Evolutionary conservation across 2,329 filamentous ascomycete genomes (phyloP).

Genomic region (Neonectria punicea): DNA sequence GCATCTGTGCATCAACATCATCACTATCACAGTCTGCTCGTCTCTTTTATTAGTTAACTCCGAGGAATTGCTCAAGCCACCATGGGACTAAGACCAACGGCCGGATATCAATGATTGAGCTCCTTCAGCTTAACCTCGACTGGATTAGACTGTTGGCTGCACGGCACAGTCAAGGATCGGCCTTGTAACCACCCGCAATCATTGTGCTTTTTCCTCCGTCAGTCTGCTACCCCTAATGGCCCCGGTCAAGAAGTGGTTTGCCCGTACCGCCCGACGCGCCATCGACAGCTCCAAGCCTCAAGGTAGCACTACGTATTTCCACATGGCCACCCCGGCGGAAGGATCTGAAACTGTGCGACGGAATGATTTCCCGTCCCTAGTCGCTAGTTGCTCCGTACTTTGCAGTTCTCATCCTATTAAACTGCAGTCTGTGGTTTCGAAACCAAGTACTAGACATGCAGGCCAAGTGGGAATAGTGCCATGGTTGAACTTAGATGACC

Average conservation of each 20-base stretch:
- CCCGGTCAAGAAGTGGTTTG: neutral
- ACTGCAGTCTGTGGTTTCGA: neutral
- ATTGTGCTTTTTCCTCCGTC: conserved; percentile 1
- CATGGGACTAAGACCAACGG: conserved; percentile 8
- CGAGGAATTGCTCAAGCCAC: neutral
- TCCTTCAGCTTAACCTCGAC: neutral
- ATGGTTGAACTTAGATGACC: neutral
- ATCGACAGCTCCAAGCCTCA: neutral
- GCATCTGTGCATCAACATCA: neutral
- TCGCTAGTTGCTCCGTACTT: neutral
- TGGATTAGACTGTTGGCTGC: conserved; percentile 2
- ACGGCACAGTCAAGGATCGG: conserved; percentile 13
- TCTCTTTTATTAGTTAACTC: neutral
- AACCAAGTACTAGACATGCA: neutral
- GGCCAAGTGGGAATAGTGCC: neutral
- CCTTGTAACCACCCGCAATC: conserved; percentile 12
- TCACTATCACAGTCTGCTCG: conserved; percentile 3
- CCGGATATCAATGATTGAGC: conserved; percentile 1
- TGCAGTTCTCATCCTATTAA: neutral
- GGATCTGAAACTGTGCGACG: neutral
- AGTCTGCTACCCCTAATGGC: neutral
- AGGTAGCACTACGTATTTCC: neutral
- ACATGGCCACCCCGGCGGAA: neutral
- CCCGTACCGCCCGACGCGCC: conserved; percentile 6
- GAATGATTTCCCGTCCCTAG: neutral